A percentile compares a stretch with the other conserved stretches of the same genome.
phyloP scores from a whole-genome alignment of 129 eudicot genomes.

The Flaveria sonorensis region DNA sequence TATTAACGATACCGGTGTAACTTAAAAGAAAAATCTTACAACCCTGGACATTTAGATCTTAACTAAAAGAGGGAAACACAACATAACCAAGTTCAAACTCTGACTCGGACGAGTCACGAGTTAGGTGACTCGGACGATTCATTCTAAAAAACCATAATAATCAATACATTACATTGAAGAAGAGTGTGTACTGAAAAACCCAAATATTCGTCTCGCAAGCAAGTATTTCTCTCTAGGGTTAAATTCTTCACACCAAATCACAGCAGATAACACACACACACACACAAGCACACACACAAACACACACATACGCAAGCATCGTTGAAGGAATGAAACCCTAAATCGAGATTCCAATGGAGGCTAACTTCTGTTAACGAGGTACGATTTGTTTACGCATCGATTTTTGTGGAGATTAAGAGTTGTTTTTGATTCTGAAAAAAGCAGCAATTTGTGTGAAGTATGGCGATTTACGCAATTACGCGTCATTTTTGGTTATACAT shows the following conservation, averaged over 20 bases:
- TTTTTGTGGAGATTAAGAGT: constrained; percentile 8
- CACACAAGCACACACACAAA: constrained; percentile 4
- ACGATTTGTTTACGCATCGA: constrained; percentile 24
- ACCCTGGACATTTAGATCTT: not conserved
- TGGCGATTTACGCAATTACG: constrained; percentile 6
- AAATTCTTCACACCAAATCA: constrained; percentile 29
- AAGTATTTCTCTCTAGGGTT: constrained; percentile 35
- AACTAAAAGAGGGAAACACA: constrained; percentile 19
- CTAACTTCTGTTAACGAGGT: constrained; percentile 19
- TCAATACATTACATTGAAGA: constrained; percentile 27
- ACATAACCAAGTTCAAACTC: constrained; percentile 18
- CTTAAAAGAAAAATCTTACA: constrained; percentile 3
- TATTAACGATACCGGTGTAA: too few species aligned
- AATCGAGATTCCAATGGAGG: constrained; percentile 18
- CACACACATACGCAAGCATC: not conserved
- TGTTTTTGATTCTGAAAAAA: constrained; percentile 8
- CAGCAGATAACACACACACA: constrained; percentile 9
- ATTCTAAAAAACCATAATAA: constrained; percentile 23
- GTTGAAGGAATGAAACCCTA: constrained; percentile 36
- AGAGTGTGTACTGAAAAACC: constrained; percentile 35
- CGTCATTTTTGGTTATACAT: constrained; percentile 8
- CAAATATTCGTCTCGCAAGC: constrained; percentile 36
- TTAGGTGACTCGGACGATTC: constrained; percentile 29
- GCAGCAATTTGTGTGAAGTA: not conserved
- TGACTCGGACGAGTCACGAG: constrained; percentile 39